Evolutionary conservation across 495 filamentous ascomycete species (phyloP).

Genomic region (Terfezia claveryi): DNA sequence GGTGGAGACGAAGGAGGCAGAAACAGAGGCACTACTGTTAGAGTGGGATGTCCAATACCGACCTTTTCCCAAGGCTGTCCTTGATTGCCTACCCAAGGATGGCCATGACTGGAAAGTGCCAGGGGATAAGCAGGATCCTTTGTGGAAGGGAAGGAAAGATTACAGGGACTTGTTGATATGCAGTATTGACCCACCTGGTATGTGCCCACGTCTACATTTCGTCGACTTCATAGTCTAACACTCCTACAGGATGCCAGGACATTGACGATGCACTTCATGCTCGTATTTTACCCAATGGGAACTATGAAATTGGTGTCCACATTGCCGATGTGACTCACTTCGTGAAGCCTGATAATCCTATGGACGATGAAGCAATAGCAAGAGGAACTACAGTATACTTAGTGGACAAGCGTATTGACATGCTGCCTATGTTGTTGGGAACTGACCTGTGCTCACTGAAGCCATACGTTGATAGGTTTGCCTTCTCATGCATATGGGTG

Average conservation of each 20-base stretch:
- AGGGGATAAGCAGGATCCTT: slow-evolving; percentile 45
- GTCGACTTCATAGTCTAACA: neutral
- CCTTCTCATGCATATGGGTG: slow-evolving; percentile 76
- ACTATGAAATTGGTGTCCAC: slow-evolving; percentile 93
- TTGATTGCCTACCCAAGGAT: slow-evolving; percentile 78
- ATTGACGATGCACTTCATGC: slow-evolving; percentile 96
- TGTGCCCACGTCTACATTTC: neutral
- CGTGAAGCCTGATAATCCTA: slow-evolving; percentile 87
- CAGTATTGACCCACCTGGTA: slow-evolving; percentile 76
- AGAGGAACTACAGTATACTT: slow-evolving; percentile 93
- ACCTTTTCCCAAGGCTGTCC: slow-evolving; percentile 82
- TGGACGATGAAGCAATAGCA: slow-evolving; percentile 84
- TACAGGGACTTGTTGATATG: slow-evolving; percentile 71
- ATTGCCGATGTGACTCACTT: slow-evolving; percentile 98
- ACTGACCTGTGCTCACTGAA: slow-evolving; percentile 94
- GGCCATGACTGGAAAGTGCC: slow-evolving; percentile 92
- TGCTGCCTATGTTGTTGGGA: slow-evolving; percentile 77
- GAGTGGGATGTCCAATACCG: slow-evolving; percentile 97
- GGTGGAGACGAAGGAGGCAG: slow-evolving; percentile 80
- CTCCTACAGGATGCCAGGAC: slow-evolving; percentile 49
- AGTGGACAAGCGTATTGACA: slow-evolving; percentile 97
- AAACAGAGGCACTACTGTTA: slow-evolving; percentile 81
- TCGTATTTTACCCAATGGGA: slow-evolving; percentile 63
- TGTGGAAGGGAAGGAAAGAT: slow-evolving; percentile 69
- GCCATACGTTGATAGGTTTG: slow-evolving; percentile 90